phyloP scores from a whole-genome alignment of 768 basidiomycete species.

The Mycena galopus region DNA sequence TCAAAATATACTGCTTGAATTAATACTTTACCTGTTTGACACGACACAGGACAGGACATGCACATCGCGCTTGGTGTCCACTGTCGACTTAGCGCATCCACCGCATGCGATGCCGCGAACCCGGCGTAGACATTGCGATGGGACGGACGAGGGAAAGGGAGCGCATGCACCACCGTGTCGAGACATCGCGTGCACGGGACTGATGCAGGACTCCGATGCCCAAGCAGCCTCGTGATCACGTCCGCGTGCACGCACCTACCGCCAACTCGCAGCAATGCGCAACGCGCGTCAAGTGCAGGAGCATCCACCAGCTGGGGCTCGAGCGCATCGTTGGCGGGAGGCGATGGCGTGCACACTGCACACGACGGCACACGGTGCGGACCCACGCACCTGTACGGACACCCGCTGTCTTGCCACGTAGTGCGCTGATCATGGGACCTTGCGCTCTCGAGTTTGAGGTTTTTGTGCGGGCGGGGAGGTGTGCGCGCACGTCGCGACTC shows the following conservation, averaged over 20 bases:
- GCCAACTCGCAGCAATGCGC: neutral
- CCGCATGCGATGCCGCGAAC: neutral
- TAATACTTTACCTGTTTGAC: neutral
- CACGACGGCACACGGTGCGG: neutral
- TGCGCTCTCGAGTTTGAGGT: too few species aligned
- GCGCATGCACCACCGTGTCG: neutral
- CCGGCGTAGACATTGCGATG: neutral
- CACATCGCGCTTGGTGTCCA: neutral
- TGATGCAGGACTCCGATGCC: neutral
- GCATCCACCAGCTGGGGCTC: neutral
- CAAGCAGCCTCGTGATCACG: neutral
- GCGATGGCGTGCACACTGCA: neutral
- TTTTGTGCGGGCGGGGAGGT: too few species aligned
- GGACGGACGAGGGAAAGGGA: neutral
- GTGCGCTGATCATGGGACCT: neutral
- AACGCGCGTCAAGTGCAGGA: neutral
- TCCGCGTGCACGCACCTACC: neutral
- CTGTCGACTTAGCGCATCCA: neutral
- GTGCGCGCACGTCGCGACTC: neutral
- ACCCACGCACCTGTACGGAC: neutral
- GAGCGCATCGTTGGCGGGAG: neutral
- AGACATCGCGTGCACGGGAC: neutral
- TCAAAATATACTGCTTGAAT: neutral
- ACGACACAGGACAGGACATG: neutral
- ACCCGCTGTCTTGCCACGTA: neutral